A percentile compares a stretch with the other conserved stretches of the same genome.
These are phyloP conservation scores for Aspergillus persii DNA, from an alignment of 2,329 filamentous ascomycete species.

Conservation along the genomic window DNA sequence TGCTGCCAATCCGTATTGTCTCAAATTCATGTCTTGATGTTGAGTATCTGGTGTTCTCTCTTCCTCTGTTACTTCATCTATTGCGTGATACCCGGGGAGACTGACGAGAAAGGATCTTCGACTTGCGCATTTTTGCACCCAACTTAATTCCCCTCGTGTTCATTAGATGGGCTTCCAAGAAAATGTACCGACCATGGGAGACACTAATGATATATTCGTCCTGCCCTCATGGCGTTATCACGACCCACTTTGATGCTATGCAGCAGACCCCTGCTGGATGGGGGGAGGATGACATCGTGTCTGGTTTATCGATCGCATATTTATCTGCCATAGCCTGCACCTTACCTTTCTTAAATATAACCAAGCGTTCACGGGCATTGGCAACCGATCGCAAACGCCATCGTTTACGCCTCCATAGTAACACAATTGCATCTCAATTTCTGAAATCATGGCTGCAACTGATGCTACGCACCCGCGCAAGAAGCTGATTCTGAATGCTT, in stretches of 20 bases:
- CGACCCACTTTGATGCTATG: constrained; percentile 36
- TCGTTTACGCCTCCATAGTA: neutral
- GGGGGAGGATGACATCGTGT: neutral
- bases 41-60: neutral
- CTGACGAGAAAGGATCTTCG: neutral
- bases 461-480: constrained; percentile 32
- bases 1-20: no score
- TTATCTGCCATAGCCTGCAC: neutral
- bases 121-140: neutral
- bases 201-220: neutral
- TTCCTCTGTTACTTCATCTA: neutral
- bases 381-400: neutral
- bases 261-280: neutral
- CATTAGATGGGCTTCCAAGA: neutral
- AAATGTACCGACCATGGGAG: neutral
- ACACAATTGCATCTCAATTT: neutral
- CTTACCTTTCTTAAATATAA: neutral
- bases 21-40: neutral
- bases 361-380: no score
- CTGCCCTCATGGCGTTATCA: constrained; percentile 30
- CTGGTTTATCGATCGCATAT: neutral
- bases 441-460: neutral
- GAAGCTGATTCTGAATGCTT: constrained; percentile 51
- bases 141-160: neutral
- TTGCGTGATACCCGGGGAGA: neutral